These are phyloP conservation scores for Annulohypoxylon truncatum DNA, from an alignment of 2,329 filamentous ascomycete species.

Conservation along the genomic window DNA sequence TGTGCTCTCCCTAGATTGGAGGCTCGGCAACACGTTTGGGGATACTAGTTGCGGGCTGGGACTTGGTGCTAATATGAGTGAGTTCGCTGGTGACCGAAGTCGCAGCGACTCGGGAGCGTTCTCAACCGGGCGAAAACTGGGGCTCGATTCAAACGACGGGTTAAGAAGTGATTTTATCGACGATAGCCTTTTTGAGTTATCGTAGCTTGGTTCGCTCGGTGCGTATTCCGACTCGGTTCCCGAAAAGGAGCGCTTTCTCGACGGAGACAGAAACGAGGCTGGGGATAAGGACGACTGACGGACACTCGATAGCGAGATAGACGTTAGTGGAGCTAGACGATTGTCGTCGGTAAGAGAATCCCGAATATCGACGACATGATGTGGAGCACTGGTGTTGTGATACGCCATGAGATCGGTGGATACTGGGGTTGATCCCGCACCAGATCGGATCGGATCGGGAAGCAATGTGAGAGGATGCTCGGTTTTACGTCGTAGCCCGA, in stretches of 20 bases:
- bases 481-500: slow-evolving; percentile 65
- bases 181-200: slow-evolving; percentile 71
- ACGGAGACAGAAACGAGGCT: slow-evolving; percentile 68
- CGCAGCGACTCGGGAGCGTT: slow-evolving; percentile 56
- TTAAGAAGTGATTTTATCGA: slow-evolving; percentile 83
- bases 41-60: slow-evolving; percentile 54
- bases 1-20: slow-evolving; percentile 48
- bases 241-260: slow-evolving; percentile 76
- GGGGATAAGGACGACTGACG: slow-evolving; percentile 70
- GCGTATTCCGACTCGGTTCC: slow-evolving; percentile 65
- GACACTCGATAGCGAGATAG: slow-evolving; percentile 59
- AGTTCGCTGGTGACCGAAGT: slow-evolving; percentile 58
- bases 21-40: slow-evolving; percentile 46
- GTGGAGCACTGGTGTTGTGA: slow-evolving; percentile 58
- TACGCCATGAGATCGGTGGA: slow-evolving; percentile 63
- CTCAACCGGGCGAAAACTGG: slow-evolving; percentile 46
- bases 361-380: slow-evolving; percentile 54
- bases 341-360: slow-evolving; percentile 67
- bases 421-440: slow-evolving; percentile 58
- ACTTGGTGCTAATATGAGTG: slow-evolving; percentile 56
- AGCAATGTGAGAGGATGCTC: slow-evolving; percentile 60
- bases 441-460: slow-evolving; percentile 59
- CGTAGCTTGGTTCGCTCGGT: slow-evolving; percentile 55
- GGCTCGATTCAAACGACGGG: slow-evolving; percentile 53
- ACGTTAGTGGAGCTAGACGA: slow-evolving; percentile 66